Conservation (phyloP, 1,139 yeast species). For the Trichomonascaceae sp. region DNA sequence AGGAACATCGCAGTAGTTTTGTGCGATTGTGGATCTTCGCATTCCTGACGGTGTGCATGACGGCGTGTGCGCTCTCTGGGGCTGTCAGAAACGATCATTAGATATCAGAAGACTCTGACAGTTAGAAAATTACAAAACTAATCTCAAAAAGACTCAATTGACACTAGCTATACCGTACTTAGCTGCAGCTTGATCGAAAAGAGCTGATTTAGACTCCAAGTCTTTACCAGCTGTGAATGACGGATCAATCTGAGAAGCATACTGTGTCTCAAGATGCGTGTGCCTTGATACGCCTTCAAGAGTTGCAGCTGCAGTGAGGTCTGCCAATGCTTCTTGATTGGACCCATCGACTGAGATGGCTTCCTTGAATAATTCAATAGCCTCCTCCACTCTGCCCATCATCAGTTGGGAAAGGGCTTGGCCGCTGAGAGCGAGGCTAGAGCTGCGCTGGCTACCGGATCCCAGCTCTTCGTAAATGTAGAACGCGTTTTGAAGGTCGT, state of each 20-base stretch:
- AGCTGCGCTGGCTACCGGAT: slow-evolving; percentile 34
- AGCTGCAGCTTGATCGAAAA: neutral
- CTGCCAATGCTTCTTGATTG: slow-evolving; percentile 42
- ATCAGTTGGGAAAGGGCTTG: slow-evolving; percentile 35
- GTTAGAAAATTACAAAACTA: too few relatives aligned
- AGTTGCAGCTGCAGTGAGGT: slow-evolving; percentile 43
- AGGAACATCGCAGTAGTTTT: too few relatives aligned
- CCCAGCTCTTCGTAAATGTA: slow-evolving; percentile 65
- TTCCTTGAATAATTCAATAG: slow-evolving; percentile 33
- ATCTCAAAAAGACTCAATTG: too few relatives aligned
- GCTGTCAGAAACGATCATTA: too few relatives aligned
- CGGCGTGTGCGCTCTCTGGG: too few relatives aligned
- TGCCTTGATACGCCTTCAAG: too few relatives aligned
- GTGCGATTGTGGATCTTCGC: too few relatives aligned
- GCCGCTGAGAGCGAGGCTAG: slow-evolving; percentile 28
- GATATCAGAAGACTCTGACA: too few relatives aligned
- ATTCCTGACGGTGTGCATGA: too few relatives aligned
- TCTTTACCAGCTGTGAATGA: too few relatives aligned
- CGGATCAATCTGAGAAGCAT: too few relatives aligned
- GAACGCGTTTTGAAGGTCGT: slow-evolving; percentile 45
- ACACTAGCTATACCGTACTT: neutral
- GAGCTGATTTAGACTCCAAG: neutral
- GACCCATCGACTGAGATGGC: slow-evolving; percentile 29
- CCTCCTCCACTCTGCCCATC: slow-evolving; percentile 35
- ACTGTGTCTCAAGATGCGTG: too few relatives aligned